Conservation (phyloP, 495 filamentous ascomycete genomes). For the Podospora sp. region DNA sequence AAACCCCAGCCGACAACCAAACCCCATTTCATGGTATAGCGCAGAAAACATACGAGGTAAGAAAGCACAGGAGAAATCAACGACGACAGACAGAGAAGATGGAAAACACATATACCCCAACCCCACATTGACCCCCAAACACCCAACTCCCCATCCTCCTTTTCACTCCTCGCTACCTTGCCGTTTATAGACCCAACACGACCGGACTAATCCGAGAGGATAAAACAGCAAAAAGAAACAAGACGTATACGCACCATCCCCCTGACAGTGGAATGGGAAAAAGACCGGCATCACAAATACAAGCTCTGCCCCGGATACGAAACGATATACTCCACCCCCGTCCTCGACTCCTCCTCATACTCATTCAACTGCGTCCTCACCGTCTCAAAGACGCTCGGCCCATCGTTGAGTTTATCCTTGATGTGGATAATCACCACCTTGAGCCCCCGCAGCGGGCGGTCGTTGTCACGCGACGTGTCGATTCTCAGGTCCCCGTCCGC, state of each 20-base stretch:
- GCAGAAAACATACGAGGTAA: background rate
- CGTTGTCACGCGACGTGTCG: background rate
- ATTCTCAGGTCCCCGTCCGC: background rate
- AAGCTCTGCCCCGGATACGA: slow-evolving; percentile 56
- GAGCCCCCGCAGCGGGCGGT: slow-evolving; percentile 47
- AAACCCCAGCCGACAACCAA: background rate
- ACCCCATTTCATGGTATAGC: background rate
- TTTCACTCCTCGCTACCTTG: no score
- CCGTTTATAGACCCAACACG: background rate
- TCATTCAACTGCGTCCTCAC: slow-evolving; percentile 69
- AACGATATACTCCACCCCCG: slow-evolving; percentile 82
- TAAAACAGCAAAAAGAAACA: background rate
- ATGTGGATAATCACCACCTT: slow-evolving; percentile 78
- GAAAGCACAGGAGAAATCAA: background rate
- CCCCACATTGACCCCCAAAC: no score
- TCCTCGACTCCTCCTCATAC: slow-evolving; percentile 58
- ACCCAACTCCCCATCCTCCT: no score
- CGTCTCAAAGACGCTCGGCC: slow-evolving; percentile 58
- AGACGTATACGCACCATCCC: no score
- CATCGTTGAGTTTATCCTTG: slow-evolving; percentile 72
- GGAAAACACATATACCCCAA: no score
- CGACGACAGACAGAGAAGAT: background rate
- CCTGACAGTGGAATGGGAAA: no score
- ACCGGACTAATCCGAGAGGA: background rate
- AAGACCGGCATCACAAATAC: slow-evolving; percentile 30